Evolutionary conservation across 192 early-diverging fungal species (phyloP), one percentile per base, ranked within the genome.

Genomic region (Umbelopsis sp.): DNA sequence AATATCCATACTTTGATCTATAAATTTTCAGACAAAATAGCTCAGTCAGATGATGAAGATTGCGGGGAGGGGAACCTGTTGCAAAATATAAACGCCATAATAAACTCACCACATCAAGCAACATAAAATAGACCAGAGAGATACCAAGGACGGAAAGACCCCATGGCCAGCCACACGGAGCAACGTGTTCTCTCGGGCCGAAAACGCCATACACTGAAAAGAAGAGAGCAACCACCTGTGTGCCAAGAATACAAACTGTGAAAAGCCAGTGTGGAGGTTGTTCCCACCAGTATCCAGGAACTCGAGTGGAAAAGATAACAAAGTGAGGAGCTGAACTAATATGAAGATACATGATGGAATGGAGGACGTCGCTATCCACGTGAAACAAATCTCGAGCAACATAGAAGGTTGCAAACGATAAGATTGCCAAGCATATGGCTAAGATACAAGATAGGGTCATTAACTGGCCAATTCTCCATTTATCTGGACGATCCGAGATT

Each of bases 381-480:
- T 82, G 52, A 70, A 89, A 89, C 51, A 86, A 84, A 74, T 92
- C 84, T 34, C 82, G 75, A 36, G 94, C 94, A 34, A 95, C 75
- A 74, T 92, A 98, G 79, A 89, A 97, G 69, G 92, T 91, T 16
- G 88, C 89, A 77, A 95, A 97, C 22, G 94, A 94, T 56, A 93
- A 81, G 17, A 70, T 84, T 7, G 91, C 89, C 69, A 98, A 85
- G 34, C 91, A 82, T 62, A 88, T 68, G 70, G 89, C 95, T 34
- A 98, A 86, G 25, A 96, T 74, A 32, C 91, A 73, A 0, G 94
- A 95, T 36, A 96, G 79, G 10, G 90, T 91, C 47, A 98, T 83
- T 21, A 98, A 82, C 73, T 98, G 96, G 21, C 96, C 95, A 74
- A 96, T 92, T 67, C 96, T 80, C 95, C 95, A 98, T 82, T 97